phyloP scores from a whole-genome alignment of 768 basidiomycete genomes.

The Rhodotorula kratochvilovae region DNA sequence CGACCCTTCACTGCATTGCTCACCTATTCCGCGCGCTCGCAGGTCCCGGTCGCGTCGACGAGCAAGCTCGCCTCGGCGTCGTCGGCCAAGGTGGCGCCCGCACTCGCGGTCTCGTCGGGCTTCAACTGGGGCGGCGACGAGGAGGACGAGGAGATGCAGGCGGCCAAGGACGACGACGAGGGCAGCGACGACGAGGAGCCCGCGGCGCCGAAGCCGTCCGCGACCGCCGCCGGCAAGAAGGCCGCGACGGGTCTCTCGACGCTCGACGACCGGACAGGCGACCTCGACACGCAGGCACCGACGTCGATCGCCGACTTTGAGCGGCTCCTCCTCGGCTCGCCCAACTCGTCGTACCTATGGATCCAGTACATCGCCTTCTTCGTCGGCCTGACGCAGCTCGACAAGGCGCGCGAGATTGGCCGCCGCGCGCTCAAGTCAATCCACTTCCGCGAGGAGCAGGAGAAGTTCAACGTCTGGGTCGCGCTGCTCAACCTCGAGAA shows the following conservation, averaged over 20 bases:
- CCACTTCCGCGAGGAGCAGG: constrained; percentile 90
- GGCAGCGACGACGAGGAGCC: constrained; percentile 58
- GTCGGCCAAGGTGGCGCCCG: constrained; percentile 14
- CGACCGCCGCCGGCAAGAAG: constrained; percentile 57
- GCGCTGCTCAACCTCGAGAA: constrained; percentile 93
- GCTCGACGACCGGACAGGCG: constrained; percentile 59
- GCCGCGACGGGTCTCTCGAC: constrained; percentile 47
- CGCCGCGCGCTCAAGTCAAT: constrained; percentile 79
- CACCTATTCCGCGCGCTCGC: background rate
- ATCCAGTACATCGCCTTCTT: constrained; percentile 99
- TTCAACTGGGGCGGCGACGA: constrained; percentile 43
- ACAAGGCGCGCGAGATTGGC: constrained; percentile 85
- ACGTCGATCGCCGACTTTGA: constrained; percentile 95
- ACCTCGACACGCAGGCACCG: constrained; percentile 77
- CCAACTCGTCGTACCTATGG: constrained; percentile 97
- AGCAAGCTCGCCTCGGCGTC: constrained; percentile 30
- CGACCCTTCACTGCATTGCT: background rate
- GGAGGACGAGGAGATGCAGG: constrained; percentile 44
- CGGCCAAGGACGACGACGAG: constrained; percentile 50
- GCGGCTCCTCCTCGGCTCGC: constrained; percentile 81
- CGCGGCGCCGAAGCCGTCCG: constrained; percentile 43
- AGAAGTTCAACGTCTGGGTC: constrained; percentile 95
- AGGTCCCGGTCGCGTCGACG: constrained; percentile 36
- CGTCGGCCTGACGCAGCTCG: constrained; percentile 89
- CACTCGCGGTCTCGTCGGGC: constrained; percentile 31